Conservation (phyloP, 192 early-diverging fungal species). For the Lunasporangiospora selenospora region DNA sequence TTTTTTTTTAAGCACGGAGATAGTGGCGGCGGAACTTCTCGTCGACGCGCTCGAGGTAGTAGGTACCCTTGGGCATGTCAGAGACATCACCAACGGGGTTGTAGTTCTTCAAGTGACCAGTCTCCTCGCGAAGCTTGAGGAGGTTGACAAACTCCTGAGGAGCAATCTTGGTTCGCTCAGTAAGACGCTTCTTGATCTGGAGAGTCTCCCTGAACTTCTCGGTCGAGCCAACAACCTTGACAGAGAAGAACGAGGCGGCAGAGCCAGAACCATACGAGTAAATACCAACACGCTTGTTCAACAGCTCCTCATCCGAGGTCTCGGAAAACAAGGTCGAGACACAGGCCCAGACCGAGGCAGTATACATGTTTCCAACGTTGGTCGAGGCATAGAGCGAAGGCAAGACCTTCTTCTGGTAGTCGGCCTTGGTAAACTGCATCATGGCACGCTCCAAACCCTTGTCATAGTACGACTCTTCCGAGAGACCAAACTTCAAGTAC, state of each 20-base stretch:
- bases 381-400: constrained; percentile 82
- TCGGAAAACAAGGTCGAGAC: constrained; percentile 84
- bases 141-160: constrained; percentile 80
- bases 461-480: constrained; percentile 82
- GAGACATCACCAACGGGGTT: constrained; percentile 73
- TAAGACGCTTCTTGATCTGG: constrained; percentile 74
- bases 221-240: constrained; percentile 78
- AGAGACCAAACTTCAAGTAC: constrained; percentile 48
- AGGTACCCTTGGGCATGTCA: constrained; percentile 75
- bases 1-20: constrained; percentile 55
- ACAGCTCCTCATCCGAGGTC: constrained; percentile 70
- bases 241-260: constrained; percentile 92
- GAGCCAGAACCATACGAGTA: constrained; percentile 99
- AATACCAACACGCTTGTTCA: constrained; percentile 84
- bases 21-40: constrained; percentile 93
- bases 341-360: constrained; percentile 64
- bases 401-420: constrained; percentile 76
- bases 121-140: constrained; percentile 88
- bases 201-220: constrained; percentile 65
- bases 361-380: constrained; percentile 97
- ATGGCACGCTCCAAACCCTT: constrained; percentile 94
- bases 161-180: constrained; percentile 72
- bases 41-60: constrained; percentile 90
- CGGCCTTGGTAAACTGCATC: constrained; percentile 77
- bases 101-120: constrained; percentile 85